Percentiles rank a stretch among this genome's conserved stretches.
These are phyloP conservation scores for Podospora sp. DNA, from an alignment of 495 filamentous ascomycete species.

Conservation along the genomic window DNA sequence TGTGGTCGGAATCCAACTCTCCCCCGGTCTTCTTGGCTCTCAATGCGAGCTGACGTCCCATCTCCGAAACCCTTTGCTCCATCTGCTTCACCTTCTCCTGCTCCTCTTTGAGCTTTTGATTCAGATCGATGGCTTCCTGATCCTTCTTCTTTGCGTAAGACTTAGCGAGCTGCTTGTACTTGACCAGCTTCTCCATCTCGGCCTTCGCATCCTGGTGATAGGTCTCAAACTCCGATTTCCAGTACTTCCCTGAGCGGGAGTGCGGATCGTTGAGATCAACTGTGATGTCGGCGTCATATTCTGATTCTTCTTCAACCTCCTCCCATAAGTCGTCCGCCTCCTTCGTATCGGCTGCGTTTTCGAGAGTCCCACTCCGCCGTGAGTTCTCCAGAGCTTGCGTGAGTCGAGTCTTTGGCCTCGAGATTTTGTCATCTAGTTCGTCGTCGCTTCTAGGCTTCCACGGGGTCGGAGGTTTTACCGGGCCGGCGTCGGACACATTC, in stretches of 20 bases:
- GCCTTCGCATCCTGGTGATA: constrained; percentile 78
- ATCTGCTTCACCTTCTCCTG: constrained; percentile 50
- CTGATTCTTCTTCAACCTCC: constrained; percentile 41
- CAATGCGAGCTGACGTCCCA: constrained; percentile 56
- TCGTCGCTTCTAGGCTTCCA: constrained; percentile 44
- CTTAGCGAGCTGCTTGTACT: constrained; percentile 81
- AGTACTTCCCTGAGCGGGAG: constrained; percentile 86
- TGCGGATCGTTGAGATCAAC: constrained; percentile 78
- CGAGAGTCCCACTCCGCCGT: constrained; percentile 35
- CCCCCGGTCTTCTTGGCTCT: constrained; percentile 43
- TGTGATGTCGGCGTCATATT: constrained; percentile 61
- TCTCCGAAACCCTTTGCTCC: constrained; percentile 63
- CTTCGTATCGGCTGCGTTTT: constrained; percentile 26
- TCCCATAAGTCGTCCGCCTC: constrained; percentile 46
- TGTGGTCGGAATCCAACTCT: constrained; percentile 52
- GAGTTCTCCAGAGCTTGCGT: constrained; percentile 56
- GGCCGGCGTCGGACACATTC: constrained; percentile 52
- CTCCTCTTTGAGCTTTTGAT: constrained; percentile 69
- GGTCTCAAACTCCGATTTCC: constrained; percentile 86
- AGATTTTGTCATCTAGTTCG: not conserved
- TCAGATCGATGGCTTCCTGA: constrained; percentile 69
- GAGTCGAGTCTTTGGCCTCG: constrained; percentile 52
- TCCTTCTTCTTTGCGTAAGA: constrained; percentile 91
- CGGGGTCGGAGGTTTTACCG: constrained; percentile 67
- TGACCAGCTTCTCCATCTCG: constrained; percentile 76